Evolutionary conservation across 192 early-diverging fungal species (phyloP), one percentile per base, ranked within the genome.

Genomic region (Rhizophagus sp.): DNA sequence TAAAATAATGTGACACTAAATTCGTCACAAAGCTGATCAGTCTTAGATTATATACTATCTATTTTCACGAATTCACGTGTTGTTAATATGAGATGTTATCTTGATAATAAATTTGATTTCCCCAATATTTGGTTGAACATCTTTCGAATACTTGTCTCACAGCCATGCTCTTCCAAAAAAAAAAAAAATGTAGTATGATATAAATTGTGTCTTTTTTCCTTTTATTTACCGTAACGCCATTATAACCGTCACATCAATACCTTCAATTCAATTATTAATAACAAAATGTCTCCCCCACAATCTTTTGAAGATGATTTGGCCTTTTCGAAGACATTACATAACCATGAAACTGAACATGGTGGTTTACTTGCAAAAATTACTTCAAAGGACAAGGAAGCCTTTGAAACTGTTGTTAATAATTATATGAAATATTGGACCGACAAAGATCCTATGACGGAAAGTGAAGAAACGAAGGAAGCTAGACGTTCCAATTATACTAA

Each of bases 361-460:
- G 49, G 62, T 44, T 73, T 75, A 25, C 25, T 73, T n/a, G 19
- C n/a, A 1, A 89, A 89, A 72, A 76, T 91, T 72, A 73, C 68
- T 25, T 87, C 88, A 79, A 95, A 94, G 86, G 90, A 95, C 82
- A 89, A 89, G 50, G 87, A 88, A 41, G 89, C 92, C 39, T 90
- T 91, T 57, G 86, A 89, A 62, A 84, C 83, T 50, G 92, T 91
- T n/a, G 90, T 92, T 47, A 84, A 91, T 82, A 90, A 88, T 70
- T 95, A 95, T 84, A 84, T 91, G 66, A 86, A 88, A 80, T 92
- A 92, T 86, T 95, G 94, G 93, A 86, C 86, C 69, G 85, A 88
- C 25, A 81, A 85, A 2, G 79, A 87, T 22, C 81, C 81, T 3
- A 85, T 86, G 33, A 81, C 82, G 17, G 86, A 91, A 82, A 89